Evolutionary conservation across 163 green algal species (phyloP), one percentile per base, ranked within the genome.

Genomic region (Scenedesmus sp.): DNA sequence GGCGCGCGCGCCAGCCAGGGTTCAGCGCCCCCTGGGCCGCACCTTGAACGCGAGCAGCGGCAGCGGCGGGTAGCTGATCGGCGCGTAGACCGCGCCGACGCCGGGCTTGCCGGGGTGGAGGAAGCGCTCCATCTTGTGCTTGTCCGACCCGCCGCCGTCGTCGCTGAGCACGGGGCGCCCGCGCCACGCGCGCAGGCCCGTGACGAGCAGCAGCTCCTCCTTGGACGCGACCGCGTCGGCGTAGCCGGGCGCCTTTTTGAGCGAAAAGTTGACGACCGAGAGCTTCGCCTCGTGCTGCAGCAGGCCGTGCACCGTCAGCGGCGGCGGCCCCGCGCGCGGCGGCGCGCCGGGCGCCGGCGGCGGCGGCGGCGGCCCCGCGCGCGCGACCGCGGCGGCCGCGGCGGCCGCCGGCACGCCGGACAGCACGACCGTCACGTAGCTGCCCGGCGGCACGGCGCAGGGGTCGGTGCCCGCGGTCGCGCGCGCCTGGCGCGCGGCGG

Each of bases 111-210:
- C 91, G 0, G 88, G 63, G 33, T 93, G 91, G 83, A 99, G 79
- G 75, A 98, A 99, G 45, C 92, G 86, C 86, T 99, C 95, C 85
- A 97, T 94, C 78, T 98, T 98, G 88, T 97, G 90, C 87, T 99
- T 99, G 85, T 97, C 93, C 7, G 7, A 15, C 7, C 83, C 79
- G 33, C 91, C 84, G 10, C 89, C 86, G 34, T 72, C 58, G 47
- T 81, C 90, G 13, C 87, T 96, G 31, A 96, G 91, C 26, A 98
- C 83, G 0, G 95, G 94, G 14, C 83, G 84, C 2, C 86, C 86
- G 2, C 6, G 9, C 51, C 51, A 97, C 20, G 84, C 77, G 65
- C 88, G 75, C 60, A 89, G 20, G 57, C 95, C 94, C n/a, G 89
- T 95, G 47, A 96, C 84, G 15, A 98, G 84, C 66, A 97, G 84